phyloP scores from a whole-genome alignment of 768 basidiomycete genomes.

The Leccinum boreale region DNA sequence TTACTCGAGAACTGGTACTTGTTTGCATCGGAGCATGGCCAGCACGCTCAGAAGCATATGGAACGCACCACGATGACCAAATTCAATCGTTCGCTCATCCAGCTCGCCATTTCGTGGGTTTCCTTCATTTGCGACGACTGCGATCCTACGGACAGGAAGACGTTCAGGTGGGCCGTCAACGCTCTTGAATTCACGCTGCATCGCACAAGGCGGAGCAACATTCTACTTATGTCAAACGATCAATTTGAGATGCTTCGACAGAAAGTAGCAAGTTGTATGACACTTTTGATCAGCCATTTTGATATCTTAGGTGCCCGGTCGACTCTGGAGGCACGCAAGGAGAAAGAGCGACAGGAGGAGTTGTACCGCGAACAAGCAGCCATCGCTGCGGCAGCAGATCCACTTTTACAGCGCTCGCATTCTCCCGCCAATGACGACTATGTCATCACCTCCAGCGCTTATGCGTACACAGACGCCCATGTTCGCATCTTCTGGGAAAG shows the following conservation, averaged over 20 bases:
- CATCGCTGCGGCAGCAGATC: slow-evolving; percentile 42
- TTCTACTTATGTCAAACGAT: slow-evolving; percentile 80
- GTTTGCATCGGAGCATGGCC: slow-evolving; percentile 95
- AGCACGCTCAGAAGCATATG: slow-evolving; percentile 86
- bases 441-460: slow-evolving; percentile 23
- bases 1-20: slow-evolving; percentile 90
- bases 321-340: slow-evolving; percentile 80
- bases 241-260: slow-evolving; percentile 89
- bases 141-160: slow-evolving; percentile 91
- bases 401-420: slow-evolving; percentile 43
- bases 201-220: slow-evolving; percentile 84
- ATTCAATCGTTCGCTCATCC: slow-evolving; percentile 82
- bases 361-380: slow-evolving; percentile 51
- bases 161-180: slow-evolving; percentile 97
- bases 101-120: slow-evolving; percentile 95
- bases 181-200: slow-evolving; percentile 90
- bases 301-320: slow-evolving; percentile 96
- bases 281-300: slow-evolving; percentile 93
- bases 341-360: slow-evolving; percentile 82
- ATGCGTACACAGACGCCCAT: slow-evolving; percentile 56
- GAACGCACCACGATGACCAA: slow-evolving; percentile 65
- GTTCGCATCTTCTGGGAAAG: slow-evolving; percentile 78
- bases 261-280: slow-evolving; percentile 95
- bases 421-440: slow-evolving; percentile 37
- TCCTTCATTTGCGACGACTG: slow-evolving; percentile 98